These are phyloP conservation scores for Fusarium papillatum DNA, from an alignment of 2,329 filamentous ascomycete species.

Conservation along the genomic window DNA sequence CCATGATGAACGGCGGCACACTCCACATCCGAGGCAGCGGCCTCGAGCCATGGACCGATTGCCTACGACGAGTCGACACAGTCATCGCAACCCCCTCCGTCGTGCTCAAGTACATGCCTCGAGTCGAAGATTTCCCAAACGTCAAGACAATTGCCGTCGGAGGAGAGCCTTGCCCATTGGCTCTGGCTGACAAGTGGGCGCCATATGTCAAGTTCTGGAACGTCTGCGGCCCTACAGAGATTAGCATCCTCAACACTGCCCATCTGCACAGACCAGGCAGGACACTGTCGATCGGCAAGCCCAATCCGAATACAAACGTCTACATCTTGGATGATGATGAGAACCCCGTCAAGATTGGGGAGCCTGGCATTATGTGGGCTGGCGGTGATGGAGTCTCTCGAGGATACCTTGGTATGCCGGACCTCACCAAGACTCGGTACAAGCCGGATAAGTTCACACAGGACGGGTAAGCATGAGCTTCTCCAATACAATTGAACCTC, in stretches of 20 bases:
- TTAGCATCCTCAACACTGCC: conserved; percentile 32
- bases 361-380: conserved; percentile 68
- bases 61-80: conserved; percentile 23
- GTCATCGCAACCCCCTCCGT: conserved; percentile 34
- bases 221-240: conserved; percentile 32
- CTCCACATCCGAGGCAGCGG: conserved; percentile 35
- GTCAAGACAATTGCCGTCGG: conserved; percentile 28
- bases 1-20: conserved; percentile 34
- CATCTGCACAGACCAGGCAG: conserved; percentile 25
- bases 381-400: conserved; percentile 41
- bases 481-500: fast-evolving
- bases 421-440: conserved; percentile 18
- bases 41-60: conserved; percentile 31
- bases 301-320: conserved; percentile 7
- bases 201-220: conserved; percentile 34
- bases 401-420: conserved; percentile 23
- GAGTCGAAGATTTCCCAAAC: conserved; percentile 23
- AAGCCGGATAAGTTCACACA: conserved; percentile 42
- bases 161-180: conserved; percentile 29
- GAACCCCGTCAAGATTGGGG: conserved; percentile 59
- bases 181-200: conserved; percentile 31
- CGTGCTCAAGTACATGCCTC: conserved; percentile 33
- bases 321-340: conserved; percentile 47
- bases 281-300: conserved; percentile 26
- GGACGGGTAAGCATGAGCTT: conserved; percentile 4